These are phyloP conservation scores for Alisma plantagoaquatica DNA, from an alignment of 106 monocot species.

Conservation along the genomic window DNA sequence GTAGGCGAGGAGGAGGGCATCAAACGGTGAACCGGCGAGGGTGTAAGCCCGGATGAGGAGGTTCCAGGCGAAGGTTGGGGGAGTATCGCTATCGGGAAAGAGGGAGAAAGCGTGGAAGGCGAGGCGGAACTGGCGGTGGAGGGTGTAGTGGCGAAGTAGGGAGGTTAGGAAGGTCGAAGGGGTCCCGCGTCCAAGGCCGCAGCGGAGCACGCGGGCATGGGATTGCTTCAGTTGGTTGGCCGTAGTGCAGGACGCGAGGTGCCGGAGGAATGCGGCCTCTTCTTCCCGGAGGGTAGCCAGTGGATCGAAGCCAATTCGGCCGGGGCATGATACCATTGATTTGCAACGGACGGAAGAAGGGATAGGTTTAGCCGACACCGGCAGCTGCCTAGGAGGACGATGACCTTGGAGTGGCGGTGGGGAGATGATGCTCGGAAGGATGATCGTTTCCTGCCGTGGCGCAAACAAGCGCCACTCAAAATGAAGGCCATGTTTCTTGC, in stretches of 20 bases:
- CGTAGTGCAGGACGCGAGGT: conserved; percentile 7
- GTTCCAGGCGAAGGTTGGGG: conserved; percentile 29
- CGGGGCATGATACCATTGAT: not conserved
- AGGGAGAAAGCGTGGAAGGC: conserved; percentile 15
- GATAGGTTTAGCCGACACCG: not conserved
- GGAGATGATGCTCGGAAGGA: not conserved
- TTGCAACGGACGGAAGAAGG: not conserved
- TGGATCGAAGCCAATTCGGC: not conserved
- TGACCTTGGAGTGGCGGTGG: not conserved
- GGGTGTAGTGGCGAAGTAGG: conserved; percentile 37
- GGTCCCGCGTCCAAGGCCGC: conserved; percentile 14
- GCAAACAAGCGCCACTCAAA: too few species aligned
- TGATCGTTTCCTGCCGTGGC: too few species aligned
- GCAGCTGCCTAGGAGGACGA: not conserved
- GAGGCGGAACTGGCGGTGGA: conserved; percentile 14
- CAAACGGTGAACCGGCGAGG: conserved; percentile 15
- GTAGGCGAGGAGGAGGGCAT: conserved; percentile 31
- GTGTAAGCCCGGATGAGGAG: conserved; percentile 38
- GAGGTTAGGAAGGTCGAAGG: conserved; percentile 16
- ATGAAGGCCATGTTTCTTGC: too few species aligned
- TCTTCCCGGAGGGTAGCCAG: not conserved
- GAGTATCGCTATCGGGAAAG: conserved; percentile 15
- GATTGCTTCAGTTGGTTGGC: conserved; percentile 17
- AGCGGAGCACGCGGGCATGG: conserved; percentile 46
- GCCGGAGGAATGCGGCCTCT: too few species aligned